phyloP scores from a whole-genome alignment of 352 stramenopile species.

The Phytophthora fragariaefolia region DNA sequence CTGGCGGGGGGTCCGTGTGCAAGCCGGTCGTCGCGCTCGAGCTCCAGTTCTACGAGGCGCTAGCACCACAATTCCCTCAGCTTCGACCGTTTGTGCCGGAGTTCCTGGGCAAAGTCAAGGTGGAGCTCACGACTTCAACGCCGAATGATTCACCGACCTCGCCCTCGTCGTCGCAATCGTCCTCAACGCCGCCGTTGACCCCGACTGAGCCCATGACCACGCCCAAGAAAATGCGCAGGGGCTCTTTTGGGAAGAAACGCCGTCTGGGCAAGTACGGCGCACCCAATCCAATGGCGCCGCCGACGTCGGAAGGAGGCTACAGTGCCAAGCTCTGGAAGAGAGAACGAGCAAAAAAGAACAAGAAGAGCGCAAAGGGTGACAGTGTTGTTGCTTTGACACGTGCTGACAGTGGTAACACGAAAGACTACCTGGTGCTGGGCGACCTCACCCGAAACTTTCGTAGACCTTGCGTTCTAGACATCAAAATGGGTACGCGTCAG shows the following conservation, averaged over 20 bases:
- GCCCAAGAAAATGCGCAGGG: conserved; percentile 26
- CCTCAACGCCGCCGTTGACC: conserved; percentile 12
- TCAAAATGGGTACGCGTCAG: conserved; percentile 85
- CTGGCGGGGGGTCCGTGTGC: conserved; percentile 68
- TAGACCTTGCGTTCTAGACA: conserved; percentile 76
- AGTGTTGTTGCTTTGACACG: conserved; percentile 16
- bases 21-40: conserved; percentile 79
- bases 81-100: conserved; percentile 71
- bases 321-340: conserved; percentile 71
- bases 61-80: conserved; percentile 58
- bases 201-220: conserved; percentile 21
- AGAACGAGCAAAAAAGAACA: conserved; percentile 42
- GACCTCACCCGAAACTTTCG: conserved; percentile 73
- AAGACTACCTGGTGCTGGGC: conserved; percentile 73
- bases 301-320: conserved; percentile 44
- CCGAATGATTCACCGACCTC: conserved; percentile 7
- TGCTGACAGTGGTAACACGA: conserved; percentile 16
- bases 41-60: conserved; percentile 76
- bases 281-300: conserved; percentile 8
- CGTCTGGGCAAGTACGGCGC: conserved; percentile 35
- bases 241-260: conserved; percentile 47
- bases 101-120: conserved; percentile 71
- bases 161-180: conserved; percentile 7
- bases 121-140: conserved; percentile 49
- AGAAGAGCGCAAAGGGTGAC: conserved; percentile 14